These are phyloP conservation scores for Didymella glomerata DNA, from an alignment of 2,329 filamentous ascomycete genomes.

Conservation along the genomic window DNA sequence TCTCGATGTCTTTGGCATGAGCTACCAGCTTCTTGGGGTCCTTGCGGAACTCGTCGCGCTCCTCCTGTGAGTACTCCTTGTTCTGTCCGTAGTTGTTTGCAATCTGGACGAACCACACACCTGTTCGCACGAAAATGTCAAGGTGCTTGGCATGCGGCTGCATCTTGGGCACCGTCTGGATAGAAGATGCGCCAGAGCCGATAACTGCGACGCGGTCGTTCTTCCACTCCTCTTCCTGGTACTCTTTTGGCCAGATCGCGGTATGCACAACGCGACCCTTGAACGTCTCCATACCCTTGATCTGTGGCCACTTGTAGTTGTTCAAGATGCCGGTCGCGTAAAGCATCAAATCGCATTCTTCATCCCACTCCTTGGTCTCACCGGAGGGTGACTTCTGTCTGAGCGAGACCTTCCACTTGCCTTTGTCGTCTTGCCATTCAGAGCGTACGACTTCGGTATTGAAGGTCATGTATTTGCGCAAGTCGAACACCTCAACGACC, in stretches of 20 bases:
- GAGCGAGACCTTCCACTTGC: conserved; percentile 61
- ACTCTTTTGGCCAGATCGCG: conserved; percentile 57
- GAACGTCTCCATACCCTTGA: conserved; percentile 56
- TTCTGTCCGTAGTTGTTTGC: conserved; percentile 58
- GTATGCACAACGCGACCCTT: conserved; percentile 56
- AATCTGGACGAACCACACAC: conserved; percentile 57
- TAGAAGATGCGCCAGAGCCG: conserved; percentile 56
- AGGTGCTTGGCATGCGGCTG: conserved; percentile 57
- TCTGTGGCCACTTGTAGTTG: conserved; percentile 49
- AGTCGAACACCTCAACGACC: conserved; percentile 58
- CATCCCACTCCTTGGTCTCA: conserved; percentile 51
- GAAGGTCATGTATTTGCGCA: conserved; percentile 63
- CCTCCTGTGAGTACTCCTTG: conserved; percentile 55
- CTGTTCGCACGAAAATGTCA: conserved; percentile 58
- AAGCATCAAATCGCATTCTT: conserved; percentile 55
- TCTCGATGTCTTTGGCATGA: conserved; percentile 58
- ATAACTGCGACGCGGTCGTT: conserved; percentile 56
- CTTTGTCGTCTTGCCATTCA: conserved; percentile 59
- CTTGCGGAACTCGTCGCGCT: conserved; percentile 54
- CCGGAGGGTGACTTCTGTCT: conserved; percentile 51
- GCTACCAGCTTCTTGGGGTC: conserved; percentile 54
- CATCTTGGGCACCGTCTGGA: conserved; percentile 59
- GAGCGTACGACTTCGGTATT: conserved; percentile 58
- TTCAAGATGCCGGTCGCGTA: conserved; percentile 57
- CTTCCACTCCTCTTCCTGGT: conserved; percentile 55